These are phyloP conservation scores for Neonectria magnoliae DNA, from an alignment of 2,329 filamentous ascomycete species.

Conservation along the genomic window DNA sequence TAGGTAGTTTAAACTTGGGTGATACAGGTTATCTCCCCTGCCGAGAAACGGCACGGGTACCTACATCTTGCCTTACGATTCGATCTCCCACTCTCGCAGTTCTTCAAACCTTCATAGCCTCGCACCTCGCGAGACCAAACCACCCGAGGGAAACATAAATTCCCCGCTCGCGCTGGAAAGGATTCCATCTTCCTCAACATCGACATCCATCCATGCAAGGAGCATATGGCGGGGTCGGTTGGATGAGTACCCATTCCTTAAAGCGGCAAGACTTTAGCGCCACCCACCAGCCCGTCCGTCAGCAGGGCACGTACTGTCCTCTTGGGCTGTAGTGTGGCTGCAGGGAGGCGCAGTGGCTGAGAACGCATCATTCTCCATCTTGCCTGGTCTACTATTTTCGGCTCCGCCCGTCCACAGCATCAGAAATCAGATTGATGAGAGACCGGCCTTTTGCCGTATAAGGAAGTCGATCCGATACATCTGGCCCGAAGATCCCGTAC, in stretches of 20 bases:
- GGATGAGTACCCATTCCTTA: no score
- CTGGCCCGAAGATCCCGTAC: neutral
- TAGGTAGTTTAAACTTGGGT: neutral
- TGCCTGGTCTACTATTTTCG: slow-evolving; percentile 13
- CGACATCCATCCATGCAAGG: neutral
- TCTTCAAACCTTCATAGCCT: neutral
- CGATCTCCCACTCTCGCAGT: neutral
- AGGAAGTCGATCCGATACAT: neutral
- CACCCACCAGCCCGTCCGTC: slow-evolving; percentile 1
- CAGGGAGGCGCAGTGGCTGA: slow-evolving; percentile 14
- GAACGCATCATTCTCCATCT: neutral
- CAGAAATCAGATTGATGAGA: neutral
- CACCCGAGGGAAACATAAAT: neutral
- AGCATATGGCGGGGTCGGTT: neutral
- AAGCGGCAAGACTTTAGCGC: neutral
- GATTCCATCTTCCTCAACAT: neutral
- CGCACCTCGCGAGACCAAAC: neutral
- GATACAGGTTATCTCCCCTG: neutral
- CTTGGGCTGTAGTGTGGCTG: neutral
- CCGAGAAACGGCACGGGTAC: slow-evolving; percentile 5
- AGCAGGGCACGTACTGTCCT: neutral
- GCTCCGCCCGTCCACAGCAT: neutral
- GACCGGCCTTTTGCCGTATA: neutral
- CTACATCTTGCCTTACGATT: neutral
- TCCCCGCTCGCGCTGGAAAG: neutral